Evolutionary conservation across 1,139 yeast genomes (phyloP).

Genomic region (Pichia cactophila): DNA sequence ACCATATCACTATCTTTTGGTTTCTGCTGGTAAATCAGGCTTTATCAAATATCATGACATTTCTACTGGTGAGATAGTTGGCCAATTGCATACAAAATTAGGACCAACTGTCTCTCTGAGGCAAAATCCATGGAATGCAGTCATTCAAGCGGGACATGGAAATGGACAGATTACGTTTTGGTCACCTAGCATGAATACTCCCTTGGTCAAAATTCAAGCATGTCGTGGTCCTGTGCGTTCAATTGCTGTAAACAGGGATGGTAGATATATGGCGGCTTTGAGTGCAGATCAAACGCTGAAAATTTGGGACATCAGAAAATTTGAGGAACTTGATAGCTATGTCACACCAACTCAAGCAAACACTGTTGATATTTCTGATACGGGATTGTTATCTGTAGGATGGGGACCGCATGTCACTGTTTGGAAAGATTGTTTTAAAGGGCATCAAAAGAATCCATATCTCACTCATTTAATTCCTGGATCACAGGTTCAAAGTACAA

Average conservation of each 20-base stretch:
- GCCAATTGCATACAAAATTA: constrained; percentile 76
- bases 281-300: constrained; percentile 82
- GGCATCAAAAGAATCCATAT: constrained; percentile 69
- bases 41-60: constrained; percentile 90
- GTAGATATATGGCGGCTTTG: constrained; percentile 88
- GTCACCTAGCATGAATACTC: constrained; percentile 86
- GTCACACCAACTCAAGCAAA: constrained; percentile 82
- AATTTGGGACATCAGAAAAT: constrained; percentile 89
- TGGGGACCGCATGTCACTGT: constrained; percentile 94
- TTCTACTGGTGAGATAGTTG: constrained; percentile 79
- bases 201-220: constrained; percentile 74
- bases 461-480: constrained; percentile 87
- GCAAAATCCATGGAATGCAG: constrained; percentile 94
- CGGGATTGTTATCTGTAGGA: constrained; percentile 78
- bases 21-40: constrained; percentile 85
- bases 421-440: constrained; percentile 71
- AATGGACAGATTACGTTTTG: constrained; percentile 91
- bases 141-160: constrained; percentile 86
- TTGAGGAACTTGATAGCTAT: constrained; percentile 65
- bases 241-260: constrained; percentile 83
- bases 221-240: constrained; percentile 85
- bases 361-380: constrained; percentile 73
- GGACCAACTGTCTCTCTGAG: constrained; percentile 88
- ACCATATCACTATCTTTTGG: constrained; percentile 85
- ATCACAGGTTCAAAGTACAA: constrained; percentile 56